phyloP scores from a whole-genome alignment of 1,139 yeast genomes.

The Candida neerlandica region DNA sequence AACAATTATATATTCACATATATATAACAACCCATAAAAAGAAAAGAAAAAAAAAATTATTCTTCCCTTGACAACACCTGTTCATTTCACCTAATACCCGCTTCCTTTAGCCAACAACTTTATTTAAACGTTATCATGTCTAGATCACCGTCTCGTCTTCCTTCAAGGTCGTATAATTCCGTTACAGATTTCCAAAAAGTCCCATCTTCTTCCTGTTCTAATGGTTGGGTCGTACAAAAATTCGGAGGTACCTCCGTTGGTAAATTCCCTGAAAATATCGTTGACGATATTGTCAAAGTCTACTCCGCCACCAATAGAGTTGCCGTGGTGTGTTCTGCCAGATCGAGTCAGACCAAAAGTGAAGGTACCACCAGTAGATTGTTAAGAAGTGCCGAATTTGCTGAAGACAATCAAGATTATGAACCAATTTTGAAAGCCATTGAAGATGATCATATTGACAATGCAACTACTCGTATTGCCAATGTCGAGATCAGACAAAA shows the following conservation, averaged over 20 bases:
- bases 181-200: slow-evolving; percentile 38
- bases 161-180: slow-evolving; percentile 39
- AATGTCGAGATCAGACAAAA: slow-evolving; percentile 45
- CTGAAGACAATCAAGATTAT: slow-evolving; percentile 60
- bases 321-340: slow-evolving; percentile 96
- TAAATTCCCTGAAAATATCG: slow-evolving; percentile 83
- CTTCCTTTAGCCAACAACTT: not conserved
- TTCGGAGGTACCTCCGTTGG: slow-evolving; percentile 99
- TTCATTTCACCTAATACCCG: not conserved
- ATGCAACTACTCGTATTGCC: slow-evolving; percentile 61
- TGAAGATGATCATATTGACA: slow-evolving; percentile 73
- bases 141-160: slow-evolving; percentile 9
- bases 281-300: slow-evolving; percentile 76
- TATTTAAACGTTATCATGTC: slow-evolving; percentile 5
- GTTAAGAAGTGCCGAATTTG: slow-evolving; percentile 76
- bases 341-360: slow-evolving; percentile 86
- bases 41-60: too few species aligned
- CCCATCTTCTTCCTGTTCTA: slow-evolving; percentile 13
- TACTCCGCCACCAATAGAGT: slow-evolving; percentile 65
- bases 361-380: slow-evolving; percentile 94
- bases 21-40: too few species aligned
- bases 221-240: slow-evolving; percentile 85
- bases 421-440: slow-evolving; percentile 58
- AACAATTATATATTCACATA: too few species aligned
- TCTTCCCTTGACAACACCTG: too few species aligned